Percentiles rank a stretch among this genome's conserved stretches.
Conservation (phyloP, 2,329 filamentous ascomycete species). For the Apiospora rasikravindrae region DNA sequence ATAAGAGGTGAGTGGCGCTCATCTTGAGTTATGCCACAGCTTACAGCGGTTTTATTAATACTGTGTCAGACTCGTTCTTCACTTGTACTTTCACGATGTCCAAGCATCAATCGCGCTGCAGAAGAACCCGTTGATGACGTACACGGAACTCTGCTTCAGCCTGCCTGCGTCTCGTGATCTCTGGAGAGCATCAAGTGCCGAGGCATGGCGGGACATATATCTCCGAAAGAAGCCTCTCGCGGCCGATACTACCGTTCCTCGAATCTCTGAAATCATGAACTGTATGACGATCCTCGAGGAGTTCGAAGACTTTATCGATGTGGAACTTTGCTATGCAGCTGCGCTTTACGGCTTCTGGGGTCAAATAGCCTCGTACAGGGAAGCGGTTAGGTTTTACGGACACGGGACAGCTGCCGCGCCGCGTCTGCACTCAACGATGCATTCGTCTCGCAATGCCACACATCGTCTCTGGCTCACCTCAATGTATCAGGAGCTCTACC, state of each 20-base stretch:
- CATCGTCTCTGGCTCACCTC: constrained; percentile 37
- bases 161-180: constrained; percentile 34
- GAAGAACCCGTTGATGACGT: constrained; percentile 31
- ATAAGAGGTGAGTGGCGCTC: constrained; percentile 30
- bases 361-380: constrained; percentile 39
- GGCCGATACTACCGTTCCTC: constrained; percentile 27
- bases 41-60: neutral
- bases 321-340: constrained; percentile 38
- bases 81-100: constrained; percentile 34
- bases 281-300: constrained; percentile 29
- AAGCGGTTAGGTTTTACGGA: constrained; percentile 37
- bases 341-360: constrained; percentile 39
- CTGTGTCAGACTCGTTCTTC: constrained; percentile 31
- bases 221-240: constrained; percentile 30
- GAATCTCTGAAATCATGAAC: constrained; percentile 32
- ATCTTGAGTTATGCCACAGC: neutral
- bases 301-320: constrained; percentile 33
- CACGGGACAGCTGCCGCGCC: constrained; percentile 18
- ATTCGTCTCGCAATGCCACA: constrained; percentile 21
- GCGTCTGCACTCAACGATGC: constrained; percentile 14
- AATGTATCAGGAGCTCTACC: constrained; percentile 39
- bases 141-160: constrained; percentile 33
- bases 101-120: constrained; percentile 34
- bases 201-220: constrained; percentile 34
- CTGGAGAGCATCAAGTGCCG: constrained; percentile 33